Evolutionary conservation across 2,329 filamentous ascomycete genomes (phyloP), one percentile per base, ranked within the genome.

Genomic region (Fusarium piperis): DNA sequence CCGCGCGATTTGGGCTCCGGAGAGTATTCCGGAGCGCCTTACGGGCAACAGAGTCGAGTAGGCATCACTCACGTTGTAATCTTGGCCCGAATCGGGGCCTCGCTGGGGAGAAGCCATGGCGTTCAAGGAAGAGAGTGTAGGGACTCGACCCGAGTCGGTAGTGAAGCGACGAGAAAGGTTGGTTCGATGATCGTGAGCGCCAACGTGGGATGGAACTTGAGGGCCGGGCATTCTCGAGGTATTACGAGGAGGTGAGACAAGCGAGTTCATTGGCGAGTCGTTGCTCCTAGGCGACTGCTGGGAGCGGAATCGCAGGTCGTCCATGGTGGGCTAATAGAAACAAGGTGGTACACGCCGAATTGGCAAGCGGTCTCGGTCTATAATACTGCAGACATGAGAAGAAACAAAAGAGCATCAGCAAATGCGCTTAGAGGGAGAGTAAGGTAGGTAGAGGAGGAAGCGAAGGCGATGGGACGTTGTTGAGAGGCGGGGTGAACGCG

Each of bases 81-180:
- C 87, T 76, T 86, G 85, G 63, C 76, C 64, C 23, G 82, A 76
- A 62, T 88, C 87, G 57, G 84, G 82, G 38, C 79, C 81, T 70
- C 86, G 85, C 75, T 85, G 83, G 74, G 85, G 84, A 52, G 83
- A 80, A 39, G 87, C 86, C 79, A 95, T 32, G 11, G 69, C 58
- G 44, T 63, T 65, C 53, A 76, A 56, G 53, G 89, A 88, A 64
- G 87, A 89, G 82, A 93, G 85, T 79, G 92, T 94, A 81, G 93
- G 92, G 83, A 95, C 85, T 87, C 94, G 88, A 83, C 94, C 88
- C 83, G 93, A 91, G 84, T 97, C 97, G 64, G 95, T 96, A 71
- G 95, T 98, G 84, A 98, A 98, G 79, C 95, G 92, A 78, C 95
- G 92, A 82, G 95, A 94, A 80, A 98, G 87, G 76, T 91, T 91